A percentile compares a stretch with the other conserved stretches of the same genome.
phyloP scores from a whole-genome alignment of 2,329 filamentous ascomycete genomes.

The Kalaharituber pfeilii region DNA sequence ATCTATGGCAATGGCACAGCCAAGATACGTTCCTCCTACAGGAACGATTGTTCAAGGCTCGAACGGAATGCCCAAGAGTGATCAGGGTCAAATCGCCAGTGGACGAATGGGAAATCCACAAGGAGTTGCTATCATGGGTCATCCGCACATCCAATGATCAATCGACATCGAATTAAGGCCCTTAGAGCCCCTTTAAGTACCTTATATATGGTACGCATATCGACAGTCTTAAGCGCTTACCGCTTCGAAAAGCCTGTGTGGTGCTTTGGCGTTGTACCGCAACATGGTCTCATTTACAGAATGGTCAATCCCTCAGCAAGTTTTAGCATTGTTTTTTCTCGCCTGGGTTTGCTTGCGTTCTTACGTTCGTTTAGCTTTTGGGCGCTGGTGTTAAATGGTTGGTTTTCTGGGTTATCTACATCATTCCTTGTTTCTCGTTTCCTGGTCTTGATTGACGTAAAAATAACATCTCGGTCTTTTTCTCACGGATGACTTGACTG shows the following conservation, averaged over 20 bases:
- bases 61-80: not conserved
- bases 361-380: not conserved
- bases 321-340: conserved; percentile 6
- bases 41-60: not conserved
- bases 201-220: not conserved
- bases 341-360: not conserved
- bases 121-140: conserved; percentile 12
- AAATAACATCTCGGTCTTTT: not conserved
- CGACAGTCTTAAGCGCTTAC: not conserved
- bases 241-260: not conserved
- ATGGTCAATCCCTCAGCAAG: conserved; percentile 7
- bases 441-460: not conserved
- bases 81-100: not conserved
- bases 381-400: not conserved
- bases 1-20: conserved; percentile 13
- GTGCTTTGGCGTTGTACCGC: too few species aligned
- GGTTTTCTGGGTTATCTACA: not conserved
- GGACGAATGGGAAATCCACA: conserved; percentile 10
- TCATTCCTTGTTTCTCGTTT: not conserved
- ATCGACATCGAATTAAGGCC: too few species aligned
- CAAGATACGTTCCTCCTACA: not conserved
- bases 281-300: conserved; percentile 2
- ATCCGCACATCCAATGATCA: conserved; percentile 9
- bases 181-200: not conserved
- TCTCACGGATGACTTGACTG: not conserved